Base-by-base conservation (phyloP, 257 asterid genomes). In the Penstemon eatonii region DNA sequence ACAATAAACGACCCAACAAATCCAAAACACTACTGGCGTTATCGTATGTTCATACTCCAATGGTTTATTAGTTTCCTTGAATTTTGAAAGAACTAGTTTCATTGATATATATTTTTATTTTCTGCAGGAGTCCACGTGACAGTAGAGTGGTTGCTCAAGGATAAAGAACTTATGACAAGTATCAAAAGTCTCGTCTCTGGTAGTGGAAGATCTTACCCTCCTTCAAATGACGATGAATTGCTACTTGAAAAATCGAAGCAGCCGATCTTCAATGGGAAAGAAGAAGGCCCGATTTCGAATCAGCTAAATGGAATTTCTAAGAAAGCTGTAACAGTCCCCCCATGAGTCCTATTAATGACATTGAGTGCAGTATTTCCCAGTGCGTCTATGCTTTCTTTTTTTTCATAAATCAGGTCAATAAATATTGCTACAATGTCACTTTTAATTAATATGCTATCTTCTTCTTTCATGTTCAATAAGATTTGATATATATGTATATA, bases 1-100 rank as follows among this genome's bases (percentile, higher is more conserved):
- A 93, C 99, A 3, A 90, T 93, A 74, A 93, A 93, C 50, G 96
- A 93, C 79, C 97, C 99, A 41, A 90, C 99, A 18, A 93, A 93
- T 71, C 97, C 97, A 9, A 93, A 87, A 73, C 99, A 93, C 76
- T 93, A 94, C 71, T 93, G 99, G 97, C 86, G 96, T 66, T 93
- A 77, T 51, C 85, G 99, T 93, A 82, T 33, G 90, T 80, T 39
- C 76, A 65, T 36, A 8, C 63, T 63, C 78, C 53, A 49, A 8
- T 55, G 3, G 12, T 60, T 46, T 60, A 43, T 49, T 52, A 64
- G 56, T 25, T 55, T 46, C 13, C 33, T 37, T 19, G 13, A 45
- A 4, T 42, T 50, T 7, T 56, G 19, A 25, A 47, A 7, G 6
- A n/a, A 41, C 4, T 19, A 25, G 12, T 8, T 43, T 8, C 15